Conservation (phyloP, 176 grass and related monocot species). For the Musa itinerans region DNA sequence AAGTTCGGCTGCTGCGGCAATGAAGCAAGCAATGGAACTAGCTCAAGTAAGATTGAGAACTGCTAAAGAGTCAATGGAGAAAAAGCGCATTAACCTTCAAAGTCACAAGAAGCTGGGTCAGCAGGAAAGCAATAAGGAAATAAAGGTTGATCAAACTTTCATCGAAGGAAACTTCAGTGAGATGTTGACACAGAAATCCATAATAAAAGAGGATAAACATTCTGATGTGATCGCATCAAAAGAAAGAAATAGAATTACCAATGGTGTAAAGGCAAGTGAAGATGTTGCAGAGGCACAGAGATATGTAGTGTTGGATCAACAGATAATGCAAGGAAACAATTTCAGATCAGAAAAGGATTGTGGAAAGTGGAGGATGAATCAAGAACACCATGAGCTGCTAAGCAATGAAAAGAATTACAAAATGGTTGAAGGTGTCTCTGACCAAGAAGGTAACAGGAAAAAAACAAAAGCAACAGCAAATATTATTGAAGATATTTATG, state of each 20-base stretch:
- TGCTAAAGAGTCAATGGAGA: conserved; percentile 84
- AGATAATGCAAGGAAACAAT: neutral
- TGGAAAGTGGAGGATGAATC: conserved; percentile 50
- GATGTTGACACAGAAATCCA: conserved; percentile 4
- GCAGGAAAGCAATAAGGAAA: conserved; percentile 29
- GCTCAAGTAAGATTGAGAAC: conserved; percentile 82
- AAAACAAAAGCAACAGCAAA: conserved; percentile 25
- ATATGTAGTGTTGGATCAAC: conserved; percentile 5
- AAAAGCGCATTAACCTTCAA: conserved; percentile 52
- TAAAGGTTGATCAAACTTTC: conserved; percentile 13
- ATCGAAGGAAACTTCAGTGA: neutral
- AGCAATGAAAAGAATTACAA: conserved; percentile 24
- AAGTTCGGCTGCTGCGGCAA: conserved; percentile 52
- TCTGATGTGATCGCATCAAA: conserved; percentile 9
- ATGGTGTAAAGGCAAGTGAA: conserved; percentile 6
- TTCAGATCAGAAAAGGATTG: conserved; percentile 18
- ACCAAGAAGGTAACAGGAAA: conserved; percentile 15
- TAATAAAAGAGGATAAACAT: conserved; percentile 32
- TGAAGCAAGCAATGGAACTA: conserved; percentile 96
- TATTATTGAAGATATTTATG: conserved; percentile 22
- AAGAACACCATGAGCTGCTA: conserved; percentile 55
- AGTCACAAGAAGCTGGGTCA: conserved; percentile 38
- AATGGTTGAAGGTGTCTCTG: conserved; percentile 12
- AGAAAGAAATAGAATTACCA: conserved; percentile 16
- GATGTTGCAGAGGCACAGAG: conserved; percentile 27